Evolutionary conservation across 2,329 filamentous ascomycete species (phyloP), one percentile per base, ranked within the genome.

Genomic region (Corniculantispora saksenae): DNA sequence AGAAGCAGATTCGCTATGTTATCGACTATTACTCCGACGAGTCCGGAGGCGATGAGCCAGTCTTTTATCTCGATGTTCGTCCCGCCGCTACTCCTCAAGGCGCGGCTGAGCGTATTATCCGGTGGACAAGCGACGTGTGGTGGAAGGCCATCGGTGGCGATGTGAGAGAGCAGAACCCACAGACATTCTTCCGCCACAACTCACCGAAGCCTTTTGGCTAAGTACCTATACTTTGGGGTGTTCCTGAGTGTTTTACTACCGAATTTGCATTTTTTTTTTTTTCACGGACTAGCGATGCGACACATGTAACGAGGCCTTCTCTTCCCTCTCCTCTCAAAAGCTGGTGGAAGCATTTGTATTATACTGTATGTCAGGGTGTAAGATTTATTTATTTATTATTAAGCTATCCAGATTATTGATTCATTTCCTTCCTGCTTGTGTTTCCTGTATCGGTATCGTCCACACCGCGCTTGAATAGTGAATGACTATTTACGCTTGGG

Each of bases 21-120:
- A 99, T 99, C 75, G 95, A 99, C 78, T 98, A 97, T 79, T 98
- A 98, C 78, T 90, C 91, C 40, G 94, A 89, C 7, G 89, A 89
- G 27, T 90, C 91, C 3, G 93, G 96, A 10, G 91, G 87, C 0
- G 95, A 94, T 38, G 93, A 97, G 75, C 94, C 95, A 3, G 93
- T 98, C 8, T 99, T 99, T 81, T 97, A 89, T 76, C 86, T 99
- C 63, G 95, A 99, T 74, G 95, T 99, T 23, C 86, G 95, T 68
- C 95, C 95, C 1, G 95, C 95, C 3, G 80, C 97, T 50, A 92
- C 92, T 0, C 93, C 93, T 3, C 89, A 86, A 1, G 90, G 90
- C 29, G 91, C 93, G 0, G 87, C 89, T 3, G 95, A 98, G 82
- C 86, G 95, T 60, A 79, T 93, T 67, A 87, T 97, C 75, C 84